Conservation (phyloP, 108 stramenopile species). For the Skeletonema potamos region DNA sequence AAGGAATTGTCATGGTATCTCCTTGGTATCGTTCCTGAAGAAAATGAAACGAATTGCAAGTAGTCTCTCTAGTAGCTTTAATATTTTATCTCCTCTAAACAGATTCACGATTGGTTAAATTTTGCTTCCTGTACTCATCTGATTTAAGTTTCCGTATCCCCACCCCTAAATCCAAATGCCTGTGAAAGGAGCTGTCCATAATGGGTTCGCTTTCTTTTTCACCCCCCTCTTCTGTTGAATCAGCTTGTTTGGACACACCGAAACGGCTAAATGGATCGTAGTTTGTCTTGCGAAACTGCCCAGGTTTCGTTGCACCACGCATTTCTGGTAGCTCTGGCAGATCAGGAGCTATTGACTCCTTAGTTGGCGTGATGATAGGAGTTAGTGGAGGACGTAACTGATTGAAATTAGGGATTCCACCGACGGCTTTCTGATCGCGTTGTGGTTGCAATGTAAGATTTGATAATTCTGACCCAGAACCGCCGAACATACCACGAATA, state of each 20-base stretch:
- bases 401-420: constrained; percentile 22
- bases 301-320: constrained; percentile 73
- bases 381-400: constrained; percentile 9
- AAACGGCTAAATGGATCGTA: constrained; percentile 67
- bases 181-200: neutral
- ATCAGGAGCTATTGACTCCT: constrained; percentile 13
- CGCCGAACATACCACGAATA: constrained; percentile 51
- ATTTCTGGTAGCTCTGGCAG: constrained; percentile 40
- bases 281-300: constrained; percentile 67
- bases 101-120: neutral
- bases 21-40: too few relatives aligned
- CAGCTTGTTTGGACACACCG: constrained; percentile 4
- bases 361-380: neutral
- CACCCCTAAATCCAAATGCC: neutral
- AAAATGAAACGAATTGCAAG: too few relatives aligned
- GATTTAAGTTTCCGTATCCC: neutral
- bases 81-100: neutral
- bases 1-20: too few relatives aligned
- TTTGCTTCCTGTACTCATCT: neutral
- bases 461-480: constrained; percentile 20
- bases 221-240: neutral
- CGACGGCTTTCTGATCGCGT: constrained; percentile 4
- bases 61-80: neutral
- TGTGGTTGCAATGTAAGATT: constrained; percentile 29
- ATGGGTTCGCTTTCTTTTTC: neutral